Conservation (phyloP, 352 stramenopile genomes). For the Phytophthora melonis region DNA sequence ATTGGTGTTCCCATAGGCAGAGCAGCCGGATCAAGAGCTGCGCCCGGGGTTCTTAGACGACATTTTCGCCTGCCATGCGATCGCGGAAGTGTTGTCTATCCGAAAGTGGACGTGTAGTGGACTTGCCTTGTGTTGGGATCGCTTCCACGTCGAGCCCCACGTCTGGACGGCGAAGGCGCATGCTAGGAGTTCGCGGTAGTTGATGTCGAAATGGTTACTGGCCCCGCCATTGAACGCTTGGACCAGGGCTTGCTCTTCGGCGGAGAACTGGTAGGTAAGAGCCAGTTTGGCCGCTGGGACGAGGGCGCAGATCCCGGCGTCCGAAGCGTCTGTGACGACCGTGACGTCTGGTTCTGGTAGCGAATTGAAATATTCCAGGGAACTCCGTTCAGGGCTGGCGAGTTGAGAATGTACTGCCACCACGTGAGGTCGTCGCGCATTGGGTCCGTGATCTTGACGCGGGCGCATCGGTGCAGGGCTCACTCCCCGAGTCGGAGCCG, state of each 20-base stretch:
- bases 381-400: too few relatives aligned
- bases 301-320: too few relatives aligned
- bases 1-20: conserved; percentile 1
- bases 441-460: too few relatives aligned
- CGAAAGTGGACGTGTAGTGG: conserved; percentile 19
- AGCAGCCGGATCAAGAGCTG: conserved; percentile 9
- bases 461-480: neutral
- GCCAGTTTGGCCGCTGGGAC: too few relatives aligned
- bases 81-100: conserved; percentile 24
- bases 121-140: neutral
- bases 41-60: conserved; percentile 2
- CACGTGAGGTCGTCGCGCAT: too few relatives aligned
- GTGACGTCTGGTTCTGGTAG: too few relatives aligned
- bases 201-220: conserved; percentile 4
- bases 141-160: neutral
- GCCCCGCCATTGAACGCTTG: neutral
- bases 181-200: conserved; percentile 8
- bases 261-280: too few relatives aligned
- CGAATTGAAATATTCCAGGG: too few relatives aligned
- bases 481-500: neutral
- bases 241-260: too few relatives aligned
- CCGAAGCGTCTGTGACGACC: too few relatives aligned
- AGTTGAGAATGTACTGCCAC: too few relatives aligned
- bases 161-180: neutral
- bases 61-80: conserved; percentile 15